Conservation (phyloP, 2,329 filamentous ascomycete genomes). For the Fusarium falciforme region DNA sequence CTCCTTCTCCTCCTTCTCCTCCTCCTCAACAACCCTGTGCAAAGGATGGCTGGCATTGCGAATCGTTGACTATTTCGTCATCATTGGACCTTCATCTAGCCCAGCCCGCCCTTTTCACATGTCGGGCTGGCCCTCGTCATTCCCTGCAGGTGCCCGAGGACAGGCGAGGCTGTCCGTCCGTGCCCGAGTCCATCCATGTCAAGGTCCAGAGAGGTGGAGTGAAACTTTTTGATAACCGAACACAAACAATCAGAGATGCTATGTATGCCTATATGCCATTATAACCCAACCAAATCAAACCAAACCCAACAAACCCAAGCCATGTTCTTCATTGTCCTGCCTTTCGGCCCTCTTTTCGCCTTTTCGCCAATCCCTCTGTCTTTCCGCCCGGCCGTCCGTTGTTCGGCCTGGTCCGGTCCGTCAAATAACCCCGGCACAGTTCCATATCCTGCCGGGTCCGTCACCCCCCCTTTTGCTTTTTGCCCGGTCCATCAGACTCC, state of each 20-base stretch:
- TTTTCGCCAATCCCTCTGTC: conserved; percentile 23
- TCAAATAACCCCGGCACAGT: conserved; percentile 29
- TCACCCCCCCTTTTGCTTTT: conserved; percentile 29
- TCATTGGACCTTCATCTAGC: conserved; percentile 18
- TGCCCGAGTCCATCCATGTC: not conserved
- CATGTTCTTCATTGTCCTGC: conserved; percentile 20
- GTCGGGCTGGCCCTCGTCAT: not conserved
- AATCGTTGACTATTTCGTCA: conserved; percentile 27
- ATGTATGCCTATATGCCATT: conserved; percentile 25
- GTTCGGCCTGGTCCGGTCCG: conserved; percentile 17
- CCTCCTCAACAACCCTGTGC: conserved; percentile 10
- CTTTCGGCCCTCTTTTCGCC: conserved; percentile 26
- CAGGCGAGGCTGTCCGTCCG: not conserved
- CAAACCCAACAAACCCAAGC: not conserved
- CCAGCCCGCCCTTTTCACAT: conserved; percentile 26
- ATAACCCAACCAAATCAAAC: conserved; percentile 13
- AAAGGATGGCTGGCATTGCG: conserved; percentile 18
- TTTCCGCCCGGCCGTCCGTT: conserved; percentile 17
- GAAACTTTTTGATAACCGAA: conserved; percentile 16
- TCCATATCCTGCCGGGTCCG: conserved; percentile 24
- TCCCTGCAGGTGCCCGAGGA: not conserved
- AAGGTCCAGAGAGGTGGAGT: not conserved
- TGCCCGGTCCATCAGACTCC: conserved; percentile 34
- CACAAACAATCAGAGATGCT: conserved; percentile 15
- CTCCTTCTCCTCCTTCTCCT: not conserved